phyloP scores from a whole-genome alignment of 768 basidiomycete genomes.

The Pulveroboletus frians region DNA sequence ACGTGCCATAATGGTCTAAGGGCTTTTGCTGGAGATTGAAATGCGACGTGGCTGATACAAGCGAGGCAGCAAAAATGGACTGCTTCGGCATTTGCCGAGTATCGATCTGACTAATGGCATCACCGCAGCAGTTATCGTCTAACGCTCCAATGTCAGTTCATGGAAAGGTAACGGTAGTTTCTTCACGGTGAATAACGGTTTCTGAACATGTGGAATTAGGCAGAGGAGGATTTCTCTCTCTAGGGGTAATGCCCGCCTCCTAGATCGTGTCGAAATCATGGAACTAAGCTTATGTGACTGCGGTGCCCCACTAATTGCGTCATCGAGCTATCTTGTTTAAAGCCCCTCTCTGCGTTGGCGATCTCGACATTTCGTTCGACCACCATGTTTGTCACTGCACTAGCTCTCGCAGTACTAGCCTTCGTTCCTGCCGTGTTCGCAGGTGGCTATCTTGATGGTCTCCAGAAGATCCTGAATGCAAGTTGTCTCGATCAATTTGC shows the following conservation, averaged over 20 bases:
- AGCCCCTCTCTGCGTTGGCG: no score
- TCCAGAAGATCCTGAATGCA: conserved; percentile 36
- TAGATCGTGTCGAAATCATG: no score
- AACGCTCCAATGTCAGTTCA: no score
- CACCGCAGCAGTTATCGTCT: no score
- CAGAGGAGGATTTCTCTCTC: no score
- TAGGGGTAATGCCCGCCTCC: no score
- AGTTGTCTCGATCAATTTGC: conserved; percentile 42
- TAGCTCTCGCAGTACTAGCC: conserved; percentile 14
- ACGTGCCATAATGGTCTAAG: conserved; percentile 52
- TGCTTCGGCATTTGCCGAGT: conserved; percentile 15
- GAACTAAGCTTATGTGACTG: no score
- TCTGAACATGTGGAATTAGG: no score
- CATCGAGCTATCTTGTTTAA: conserved; percentile 6
- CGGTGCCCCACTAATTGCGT: conserved; percentile 26
- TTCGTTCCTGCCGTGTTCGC: conserved; percentile 27
- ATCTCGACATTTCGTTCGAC: background rate
- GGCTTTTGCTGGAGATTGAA: background rate
- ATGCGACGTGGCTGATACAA: background rate
- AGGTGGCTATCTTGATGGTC: conserved; percentile 29
- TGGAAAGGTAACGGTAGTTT: no score
- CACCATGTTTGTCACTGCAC: conserved; percentile 18
- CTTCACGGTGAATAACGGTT: no score
- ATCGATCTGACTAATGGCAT: background rate
- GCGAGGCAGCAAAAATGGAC: background rate